Percentiles rank a stretch among this genome's conserved stretches.
These are phyloP conservation scores for Petunia hybrid DNA, from an alignment of 305 asterid species.

Conservation along the genomic window DNA sequence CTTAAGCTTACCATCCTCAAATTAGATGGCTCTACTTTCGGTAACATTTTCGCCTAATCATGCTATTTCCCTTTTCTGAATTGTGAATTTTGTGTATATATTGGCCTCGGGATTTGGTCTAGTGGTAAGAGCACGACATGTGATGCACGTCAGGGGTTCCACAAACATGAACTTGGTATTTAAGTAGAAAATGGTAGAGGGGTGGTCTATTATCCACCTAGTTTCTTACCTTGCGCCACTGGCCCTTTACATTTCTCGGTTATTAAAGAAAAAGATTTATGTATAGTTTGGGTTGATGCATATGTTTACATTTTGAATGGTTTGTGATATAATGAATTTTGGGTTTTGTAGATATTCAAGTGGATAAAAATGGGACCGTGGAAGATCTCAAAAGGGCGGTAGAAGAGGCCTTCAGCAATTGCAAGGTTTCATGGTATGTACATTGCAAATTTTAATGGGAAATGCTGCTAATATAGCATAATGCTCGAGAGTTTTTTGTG, in stretches of 20 bases:
- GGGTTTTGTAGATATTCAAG: conserved; percentile 61
- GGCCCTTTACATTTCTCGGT: too few species aligned
- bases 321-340: neutral
- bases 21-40: conserved; percentile 81
- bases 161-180: too few species aligned
- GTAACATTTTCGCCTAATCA: conserved; percentile 41
- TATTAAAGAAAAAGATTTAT: too few species aligned
- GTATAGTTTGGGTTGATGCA: neutral
- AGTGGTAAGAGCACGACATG: too few species aligned
- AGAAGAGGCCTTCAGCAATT: conserved; percentile 69
- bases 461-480: neutral
- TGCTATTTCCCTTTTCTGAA: too few species aligned
- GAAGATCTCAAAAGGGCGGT: conserved; percentile 77
- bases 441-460: conserved; percentile 11
- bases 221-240: too few species aligned
- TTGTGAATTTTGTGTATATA: too few species aligned
- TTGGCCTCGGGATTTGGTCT: too few species aligned
- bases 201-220: too few species aligned
- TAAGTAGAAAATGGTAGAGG: too few species aligned
- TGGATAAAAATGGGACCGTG: conserved; percentile 63
- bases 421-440: conserved; percentile 75
- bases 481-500: neutral
- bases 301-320: neutral
- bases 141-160: too few species aligned
- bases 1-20: conserved; percentile 71